Evolutionary conservation across 2,329 filamentous ascomycete genomes (phyloP), one percentile per base, ranked within the genome.

Genomic region (Pseudocercospora cruenta): DNA sequence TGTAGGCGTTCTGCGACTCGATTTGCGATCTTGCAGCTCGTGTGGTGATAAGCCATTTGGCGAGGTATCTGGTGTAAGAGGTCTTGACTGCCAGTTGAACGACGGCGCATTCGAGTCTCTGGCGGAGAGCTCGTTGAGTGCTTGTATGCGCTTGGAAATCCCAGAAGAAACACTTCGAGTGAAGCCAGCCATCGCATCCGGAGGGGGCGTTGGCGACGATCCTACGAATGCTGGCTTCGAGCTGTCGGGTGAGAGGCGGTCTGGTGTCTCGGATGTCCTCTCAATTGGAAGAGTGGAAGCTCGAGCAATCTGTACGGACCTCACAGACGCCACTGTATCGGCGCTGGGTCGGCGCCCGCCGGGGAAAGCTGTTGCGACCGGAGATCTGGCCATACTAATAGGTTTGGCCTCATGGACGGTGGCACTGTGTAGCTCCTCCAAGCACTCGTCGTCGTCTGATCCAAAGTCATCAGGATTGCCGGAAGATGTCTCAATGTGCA

Each of bases 101-200:
- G 21, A 70, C 57, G n/a, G 28, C 3, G 70, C 62, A 59, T 67
- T 75, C 24, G 65, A 45, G 19, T 74, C 74, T 57, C 68, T 65
- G 39, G 67, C 69, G 2, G 69, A 71, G 33, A 95, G 85, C 78
- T 93, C 94, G 76, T 97, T 92, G 61, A 99, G 83, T 6, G 94
- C 93, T 79, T 97, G 96, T 78, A 98, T 98, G 49, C 95, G 90
- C 77, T 94, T 92, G 2, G 94, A 96, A 67, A 99, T 97, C 71
- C 92, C 93, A 8, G 91, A 93, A 7, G 93, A 94, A 24, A 98
- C 87, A 73, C 92, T 95, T 70, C 90, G 85, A 77, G 94, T 96
- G 77, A 71, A 60, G 6, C 66, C 68, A 24, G 65, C 57, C 9
- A 58, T 22, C 16, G 62, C 26, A 14, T 71, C 70, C 4, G 55